Base-by-base conservation (phyloP, 169 alveolate genomes). In the Cryptosporidium parvum region DNA sequence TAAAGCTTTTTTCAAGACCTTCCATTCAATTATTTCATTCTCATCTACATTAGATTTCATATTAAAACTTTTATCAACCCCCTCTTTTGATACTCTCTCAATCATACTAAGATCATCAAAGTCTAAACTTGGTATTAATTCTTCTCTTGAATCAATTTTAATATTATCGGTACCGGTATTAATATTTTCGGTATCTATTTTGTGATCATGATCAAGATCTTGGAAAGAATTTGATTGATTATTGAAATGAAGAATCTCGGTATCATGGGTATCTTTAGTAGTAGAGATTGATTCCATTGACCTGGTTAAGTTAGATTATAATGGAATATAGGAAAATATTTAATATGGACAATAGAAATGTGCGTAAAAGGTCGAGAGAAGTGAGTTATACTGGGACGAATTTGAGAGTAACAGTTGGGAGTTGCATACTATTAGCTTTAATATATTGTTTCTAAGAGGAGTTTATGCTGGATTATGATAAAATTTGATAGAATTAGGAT, bases 31-130 rank as follows among this genome's bases (percentile, higher is more conserved):
- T 56, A 42, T 42, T 6, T 1, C 14, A 4, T 42, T 42, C 48
- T 56, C 39, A 56, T 56, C 14, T 8, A 21, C 35, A 56, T 26
- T 56, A 1, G 67, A 56, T 1, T 26, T 48, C 21, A 48, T 0
- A 48, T 3, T 48, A 21, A 10, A 26, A 56, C 67, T 16, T 7
- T 18, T 56, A 65, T 29, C 23, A 31, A 65, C 72, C 12, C 72
- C 72, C 23, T 65, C 51, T 65, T 65, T 37, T 35, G 72, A 65
- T 35, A 65, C 51, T 65, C 51, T 65, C 51, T 37, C 51, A 16
- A 65, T 35, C 72, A 65, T 5, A 37, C 42, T 33, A 21, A 21
- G 51, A 37, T 56, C 5, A 23, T 56, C 67, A 23, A 26, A 56
- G 12, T 21, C 67, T 26, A 56, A 26, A 4, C 14, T 21, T 9